Evolutionary conservation across 345 rosid species (phyloP).

Genomic region (Lepidium sativum): DNA sequence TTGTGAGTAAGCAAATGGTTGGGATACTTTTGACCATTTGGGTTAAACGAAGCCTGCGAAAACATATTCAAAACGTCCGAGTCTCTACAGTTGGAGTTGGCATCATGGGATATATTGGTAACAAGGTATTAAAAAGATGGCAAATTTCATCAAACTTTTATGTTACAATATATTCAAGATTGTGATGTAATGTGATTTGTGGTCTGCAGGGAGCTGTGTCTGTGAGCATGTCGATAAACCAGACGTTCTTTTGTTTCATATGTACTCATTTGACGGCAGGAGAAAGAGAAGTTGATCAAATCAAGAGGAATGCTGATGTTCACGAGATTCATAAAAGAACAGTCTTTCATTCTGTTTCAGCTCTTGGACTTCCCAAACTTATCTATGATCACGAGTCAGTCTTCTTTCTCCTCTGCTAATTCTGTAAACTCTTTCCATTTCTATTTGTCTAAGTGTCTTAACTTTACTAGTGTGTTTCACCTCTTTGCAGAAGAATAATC

Average conservation of each 20-base stretch:
- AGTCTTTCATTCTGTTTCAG: conserved; percentile 48
- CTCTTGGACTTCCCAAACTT: conserved; percentile 55
- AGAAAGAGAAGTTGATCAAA: conserved; percentile 84
- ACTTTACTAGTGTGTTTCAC: neutral
- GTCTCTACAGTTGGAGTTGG: conserved; percentile 96
- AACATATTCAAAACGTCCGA: conserved; percentile 69
- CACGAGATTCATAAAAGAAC: conserved; percentile 81
- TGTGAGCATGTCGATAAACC: conserved; percentile 89
- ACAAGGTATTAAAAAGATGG: conserved; percentile 46
- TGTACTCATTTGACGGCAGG: conserved; percentile 87
- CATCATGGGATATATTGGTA: conserved; percentile 93
- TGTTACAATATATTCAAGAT: neutral
- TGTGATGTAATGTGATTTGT: neutral
- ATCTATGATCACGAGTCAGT: conserved; percentile 85
- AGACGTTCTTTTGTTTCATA: conserved; percentile 76
- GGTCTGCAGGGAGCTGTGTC: conserved; percentile 81
- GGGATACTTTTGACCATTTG: conserved; percentile 79
- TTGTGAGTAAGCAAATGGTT: conserved; percentile 94
- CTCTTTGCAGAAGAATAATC: conserved; percentile 58
- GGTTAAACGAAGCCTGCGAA: conserved; percentile 80
- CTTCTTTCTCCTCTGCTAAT: neutral
- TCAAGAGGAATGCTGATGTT: conserved; percentile 83
- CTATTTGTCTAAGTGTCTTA: neutral
- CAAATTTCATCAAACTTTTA: neutral
- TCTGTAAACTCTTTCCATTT: neutral